phyloP scores from a whole-genome alignment of 2,329 filamentous ascomycete genomes.

The Ceratocystis variospora region DNA sequence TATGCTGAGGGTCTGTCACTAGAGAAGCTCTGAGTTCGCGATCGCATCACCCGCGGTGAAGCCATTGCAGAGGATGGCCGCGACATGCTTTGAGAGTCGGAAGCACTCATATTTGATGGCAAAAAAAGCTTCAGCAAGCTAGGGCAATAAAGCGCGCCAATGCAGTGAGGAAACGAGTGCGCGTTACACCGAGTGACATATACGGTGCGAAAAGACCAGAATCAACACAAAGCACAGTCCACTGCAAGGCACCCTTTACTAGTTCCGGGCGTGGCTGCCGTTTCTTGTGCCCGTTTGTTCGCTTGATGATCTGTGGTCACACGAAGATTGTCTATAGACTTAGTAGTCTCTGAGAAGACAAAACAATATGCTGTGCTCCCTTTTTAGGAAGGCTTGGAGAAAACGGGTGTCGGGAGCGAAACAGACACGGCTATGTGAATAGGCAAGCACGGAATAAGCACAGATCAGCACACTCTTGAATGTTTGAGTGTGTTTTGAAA shows the following conservation, averaged over 20 bases:
- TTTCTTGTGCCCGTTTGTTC: neutral
- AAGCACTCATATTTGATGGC: constrained; percentile 13
- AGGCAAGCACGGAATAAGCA: neutral
- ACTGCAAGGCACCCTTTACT: constrained; percentile 7
- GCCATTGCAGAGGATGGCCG: constrained; percentile 27
- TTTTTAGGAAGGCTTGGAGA: neutral
- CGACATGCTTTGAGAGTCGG: constrained; percentile 22
- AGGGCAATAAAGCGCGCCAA: neutral
- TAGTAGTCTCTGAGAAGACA: neutral
- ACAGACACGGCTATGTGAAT: neutral
- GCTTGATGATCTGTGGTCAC: constrained; percentile 7
- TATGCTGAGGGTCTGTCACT: constrained; percentile 55
- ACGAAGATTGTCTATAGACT: neutral
- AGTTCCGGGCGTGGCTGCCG: neutral
- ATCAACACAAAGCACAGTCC: neutral
- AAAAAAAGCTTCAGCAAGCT: neutral
- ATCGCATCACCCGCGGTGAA: constrained; percentile 29
- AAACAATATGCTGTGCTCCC: neutral
- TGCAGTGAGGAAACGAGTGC: neutral
- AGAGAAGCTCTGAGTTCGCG: constrained; percentile 50
- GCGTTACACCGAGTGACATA: constrained; percentile 5
- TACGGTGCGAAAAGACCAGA: constrained; percentile 1
- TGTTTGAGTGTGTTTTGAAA: neutral
- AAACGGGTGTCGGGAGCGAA: neutral
- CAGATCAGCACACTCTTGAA: neutral